Base-by-base conservation (phyloP, 2,329 filamentous ascomycete species). In the Diaporthe sp. region DNA sequence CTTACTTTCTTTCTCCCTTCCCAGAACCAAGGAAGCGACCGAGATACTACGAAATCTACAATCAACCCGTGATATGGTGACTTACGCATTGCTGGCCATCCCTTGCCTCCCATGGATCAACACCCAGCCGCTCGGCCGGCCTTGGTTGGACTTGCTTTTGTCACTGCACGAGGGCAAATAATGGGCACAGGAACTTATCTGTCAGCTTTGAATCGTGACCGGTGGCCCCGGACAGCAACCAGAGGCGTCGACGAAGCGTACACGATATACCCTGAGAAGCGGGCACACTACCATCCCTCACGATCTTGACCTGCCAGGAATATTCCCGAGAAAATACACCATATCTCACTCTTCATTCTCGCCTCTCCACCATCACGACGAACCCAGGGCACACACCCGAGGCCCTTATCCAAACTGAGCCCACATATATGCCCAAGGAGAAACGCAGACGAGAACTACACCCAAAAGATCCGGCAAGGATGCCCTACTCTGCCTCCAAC, bases 101-200 rank as follows among this genome's bases (percentile, higher is more conserved):
- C 64, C 45, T 54, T 67, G 64, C 42, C 64, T 68, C 47, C 40
- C 17, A n/a, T 35, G 28, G 61, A 66, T 50, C 47, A 54, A 54
- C 3, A 30, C 58, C 13, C 15, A 19, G 58, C 58, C 58, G 58
- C 17, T 9, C 58, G 25, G 17, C n/a, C 28, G 30, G 30, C 22
- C 45, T n/a, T n/a, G n/a, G n/a, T 25, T 19, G 33, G 4, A 25
- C 33, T 67, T 67, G 64, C 61, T 66, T 35, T 28, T 38, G 61
- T 52, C 22, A 25, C 30, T 8, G 42, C 13, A 28, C 13, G n/a
- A 38, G 15, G 25, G 25, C 1, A 47, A 45, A 30, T 6, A 38
- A n/a, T 10, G 55, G 55, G 25, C 55, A 38, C 55, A 13, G 4
- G 6, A 30, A 22, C 19, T n/a, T 15, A 28, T 22, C 47, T 7